These are phyloP conservation scores for Fusarium protoensiforme DNA, from an alignment of 2,329 filamentous ascomycete species.

Conservation along the genomic window DNA sequence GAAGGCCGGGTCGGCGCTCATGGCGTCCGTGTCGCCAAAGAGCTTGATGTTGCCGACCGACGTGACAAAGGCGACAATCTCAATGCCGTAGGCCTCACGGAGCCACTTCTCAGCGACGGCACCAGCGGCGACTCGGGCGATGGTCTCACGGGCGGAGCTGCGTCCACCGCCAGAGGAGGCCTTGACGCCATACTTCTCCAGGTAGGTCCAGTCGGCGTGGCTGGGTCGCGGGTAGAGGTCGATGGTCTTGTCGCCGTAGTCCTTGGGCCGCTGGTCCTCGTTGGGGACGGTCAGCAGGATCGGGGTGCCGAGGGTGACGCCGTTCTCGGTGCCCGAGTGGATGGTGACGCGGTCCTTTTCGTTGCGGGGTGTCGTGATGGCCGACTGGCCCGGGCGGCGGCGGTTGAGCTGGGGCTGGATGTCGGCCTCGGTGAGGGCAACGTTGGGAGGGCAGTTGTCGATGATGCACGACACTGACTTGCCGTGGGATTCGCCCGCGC, in stretches of 20 bases:
- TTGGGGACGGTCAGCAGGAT: slow-evolving; percentile 90
- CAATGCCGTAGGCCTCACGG: slow-evolving; percentile 80
- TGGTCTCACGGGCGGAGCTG: slow-evolving; percentile 93
- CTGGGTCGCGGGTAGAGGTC: slow-evolving; percentile 90
- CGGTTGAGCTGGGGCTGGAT: slow-evolving; percentile 97
- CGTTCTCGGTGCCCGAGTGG: slow-evolving; percentile 91
- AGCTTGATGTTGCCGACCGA: slow-evolving; percentile 74
- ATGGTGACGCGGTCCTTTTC: slow-evolving; percentile 94
- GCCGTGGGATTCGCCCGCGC: slow-evolving; percentile 79
- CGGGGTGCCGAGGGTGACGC: slow-evolving; percentile 89
- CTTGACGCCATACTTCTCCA: slow-evolving; percentile 97
- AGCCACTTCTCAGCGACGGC: slow-evolving; percentile 96
- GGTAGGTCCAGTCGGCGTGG: slow-evolving; percentile 96
- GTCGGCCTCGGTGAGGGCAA: slow-evolving; percentile 84
- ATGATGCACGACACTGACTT: slow-evolving; percentile 94
- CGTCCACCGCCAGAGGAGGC: slow-evolving; percentile 90
- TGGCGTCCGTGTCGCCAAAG: slow-evolving; percentile 47
- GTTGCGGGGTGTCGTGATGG: slow-evolving; percentile 90
- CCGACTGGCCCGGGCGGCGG: slow-evolving; percentile 87
- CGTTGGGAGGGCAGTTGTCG: slow-evolving; percentile 89
- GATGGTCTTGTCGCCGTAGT: slow-evolving; percentile 92
- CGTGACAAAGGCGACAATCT: slow-evolving; percentile 91
- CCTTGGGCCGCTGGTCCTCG: slow-evolving; percentile 90
- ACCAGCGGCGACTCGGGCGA: slow-evolving; percentile 90
- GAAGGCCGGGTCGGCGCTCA: slow-evolving; percentile 84